Evolutionary conservation across 179 eudicot species (phyloP), one percentile per base, ranked within the genome.

Genomic region (Dionaea muscipula): DNA sequence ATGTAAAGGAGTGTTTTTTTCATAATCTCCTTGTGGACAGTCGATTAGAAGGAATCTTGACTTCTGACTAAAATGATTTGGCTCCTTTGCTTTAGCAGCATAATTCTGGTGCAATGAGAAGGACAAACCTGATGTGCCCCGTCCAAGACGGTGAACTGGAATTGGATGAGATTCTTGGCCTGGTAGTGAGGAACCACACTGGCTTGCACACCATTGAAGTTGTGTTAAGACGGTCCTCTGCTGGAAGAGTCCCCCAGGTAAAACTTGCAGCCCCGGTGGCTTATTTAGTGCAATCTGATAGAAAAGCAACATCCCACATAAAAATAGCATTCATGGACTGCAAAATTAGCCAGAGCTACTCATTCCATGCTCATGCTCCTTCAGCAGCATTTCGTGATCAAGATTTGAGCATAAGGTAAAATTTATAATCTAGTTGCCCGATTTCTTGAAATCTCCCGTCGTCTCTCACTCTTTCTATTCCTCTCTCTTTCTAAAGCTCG

Each of bases 71-170:
- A 21, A 41, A 49, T n/a, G 18, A 15, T 20, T 25, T 1, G 26
- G 48, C 16, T 28, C 6, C 22, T 53, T 26, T 37, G 13, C 10
- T 35, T 25, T 62, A 46, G 15, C 36, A 28, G 51, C 0, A 26
- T 14, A 44, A 23, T 26, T 26, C 7, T 24, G 21, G n/a, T 23
- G 26, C 9, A 58, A 25, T 56, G 47, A 48, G 21, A 27, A 68
- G 64, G 26, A 51, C 80, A 67, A 47, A 80, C 98, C 98, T 74
- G 98, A 91, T 55, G 98, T 91, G 53, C 98, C 98, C 75, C 98
- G 80, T 64, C 98, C 98, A 47, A 91, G 78, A n/a, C 95, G 87
- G 78, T 91, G 98, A 65, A 91, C 98, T 20, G 98, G 95, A 72
- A 74, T 94, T 53, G 95, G 82, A 67, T 82, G 75, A 25, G 60